Base-by-base conservation (phyloP, 1,139 yeast genomes). In the Zygoascus hellenicus region DNA sequence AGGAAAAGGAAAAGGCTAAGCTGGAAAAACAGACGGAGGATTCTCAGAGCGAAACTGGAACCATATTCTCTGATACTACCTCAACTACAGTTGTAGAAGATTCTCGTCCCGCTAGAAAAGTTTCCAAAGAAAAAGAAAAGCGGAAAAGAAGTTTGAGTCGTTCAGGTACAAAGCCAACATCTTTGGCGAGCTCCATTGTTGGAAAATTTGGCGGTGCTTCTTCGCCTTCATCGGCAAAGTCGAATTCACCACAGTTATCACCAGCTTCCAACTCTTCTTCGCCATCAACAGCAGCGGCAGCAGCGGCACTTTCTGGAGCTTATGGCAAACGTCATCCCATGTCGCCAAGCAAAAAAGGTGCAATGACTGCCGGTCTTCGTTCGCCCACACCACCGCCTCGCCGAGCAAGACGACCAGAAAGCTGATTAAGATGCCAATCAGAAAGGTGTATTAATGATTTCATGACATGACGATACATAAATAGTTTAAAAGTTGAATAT, bases 1-100 rank as follows among this genome's bases (percentile, higher is more conserved):
- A 52, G 11, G 54, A 48, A 29, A 52, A 50, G 43, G 46, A 37
- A 28, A 46, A 48, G 34, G 45, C 39, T 38, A 47, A 19, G n/a
- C 16, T 13, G 6, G 37, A 34, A 14, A 14, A 16, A 11, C 26
- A 22, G 26, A 22, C 26, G 6, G 26, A 22, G 7, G 26, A 22
- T 22, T 5, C 6, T 22, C 26, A 22, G 26, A 16, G 11, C 22
- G 10, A 13, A n/a, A 32, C 38, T 5, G 36, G 19, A 32, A 14
- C 43, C 2, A 36, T n/a, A 17, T 11, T 13, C 14, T 19, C 38
- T n/a, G 43, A 33, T 19, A 32, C 28, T 6, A 9, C 39, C 4
- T 38, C 39, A 1, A 14, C 38, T 17, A 45, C 47, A 45, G 49
- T 47, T 13, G 35, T 30, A 29, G 42, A 39, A 10, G 48, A 39